Conservation (phyloP, 2,329 filamentous ascomycete species). For the Pseudogymnoascus sp. region DNA sequence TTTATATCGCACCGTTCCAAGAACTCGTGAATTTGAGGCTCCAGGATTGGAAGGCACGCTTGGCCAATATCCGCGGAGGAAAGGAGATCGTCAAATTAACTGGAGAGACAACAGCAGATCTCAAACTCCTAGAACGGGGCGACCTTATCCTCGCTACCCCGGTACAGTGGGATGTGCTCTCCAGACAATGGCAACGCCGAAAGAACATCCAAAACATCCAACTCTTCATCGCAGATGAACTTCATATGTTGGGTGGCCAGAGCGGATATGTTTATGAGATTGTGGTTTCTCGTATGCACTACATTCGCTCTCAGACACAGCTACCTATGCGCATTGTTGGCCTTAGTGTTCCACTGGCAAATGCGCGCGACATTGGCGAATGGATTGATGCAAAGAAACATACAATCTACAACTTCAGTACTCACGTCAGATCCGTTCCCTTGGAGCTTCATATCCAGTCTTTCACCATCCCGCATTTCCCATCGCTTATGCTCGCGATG, state of each 20-base stretch:
- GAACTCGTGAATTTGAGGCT: slow-evolving; percentile 77
- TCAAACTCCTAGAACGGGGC: slow-evolving; percentile 78
- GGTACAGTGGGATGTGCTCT: slow-evolving; percentile 90
- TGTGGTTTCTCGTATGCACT: slow-evolving; percentile 95
- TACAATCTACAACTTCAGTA: slow-evolving; percentile 97
- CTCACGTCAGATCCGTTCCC: slow-evolving; percentile 78
- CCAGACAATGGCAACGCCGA: slow-evolving; percentile 89
- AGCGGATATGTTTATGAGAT: slow-evolving; percentile 90
- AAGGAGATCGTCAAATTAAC: slow-evolving; percentile 90
- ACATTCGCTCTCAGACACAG: slow-evolving; percentile 83
- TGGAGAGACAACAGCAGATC: slow-evolving; percentile 82
- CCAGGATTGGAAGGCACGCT: slow-evolving; percentile 76
- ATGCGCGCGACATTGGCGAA: slow-evolving; percentile 87
- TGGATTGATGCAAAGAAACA: slow-evolving; percentile 98
- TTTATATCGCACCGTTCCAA: slow-evolving; percentile 93
- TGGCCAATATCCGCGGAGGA: slow-evolving; percentile 65
- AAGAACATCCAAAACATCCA: slow-evolving; percentile 90
- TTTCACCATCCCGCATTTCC: slow-evolving; percentile 92
- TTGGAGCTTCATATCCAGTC: slow-evolving; percentile 92
- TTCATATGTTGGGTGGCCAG: slow-evolving; percentile 84
- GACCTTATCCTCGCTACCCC: slow-evolving; percentile 91
- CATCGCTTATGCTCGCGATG: slow-evolving; percentile 97
- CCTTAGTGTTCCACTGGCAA: slow-evolving; percentile 83
- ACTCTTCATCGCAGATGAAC: slow-evolving; percentile 88
- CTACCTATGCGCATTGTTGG: slow-evolving; percentile 79